phyloP scores from a whole-genome alignment of 257 asterid genomes.

The Orobanche coerulescens region DNA sequence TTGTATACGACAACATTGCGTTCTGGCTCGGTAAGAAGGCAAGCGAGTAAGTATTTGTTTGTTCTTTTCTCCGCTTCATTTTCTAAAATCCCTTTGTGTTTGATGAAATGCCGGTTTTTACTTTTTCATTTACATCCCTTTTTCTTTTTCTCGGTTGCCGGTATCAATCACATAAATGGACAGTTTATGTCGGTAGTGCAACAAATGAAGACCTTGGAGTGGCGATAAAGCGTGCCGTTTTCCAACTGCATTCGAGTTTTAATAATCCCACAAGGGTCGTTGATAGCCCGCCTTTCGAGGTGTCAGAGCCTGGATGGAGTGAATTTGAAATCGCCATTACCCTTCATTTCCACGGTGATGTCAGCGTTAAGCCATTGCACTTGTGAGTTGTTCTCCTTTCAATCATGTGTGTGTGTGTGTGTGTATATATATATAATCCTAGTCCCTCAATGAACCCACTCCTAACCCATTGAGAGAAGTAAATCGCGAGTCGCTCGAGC shows the following conservation, averaged over 20 bases:
- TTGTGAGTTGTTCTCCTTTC: constrained; percentile 53
- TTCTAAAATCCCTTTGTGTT: constrained; percentile 13
- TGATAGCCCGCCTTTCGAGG: constrained; percentile 72
- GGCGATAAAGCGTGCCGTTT: constrained; percentile 70
- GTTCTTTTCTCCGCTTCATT: neutral
- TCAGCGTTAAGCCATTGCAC: constrained; percentile 72
- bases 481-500: too few relatives aligned
- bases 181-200: constrained; percentile 79
- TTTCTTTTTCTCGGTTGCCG: constrained; percentile 33
- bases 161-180: constrained; percentile 83
- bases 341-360: constrained; percentile 71
- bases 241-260: constrained; percentile 89
- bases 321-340: constrained; percentile 90
- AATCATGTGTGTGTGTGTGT: neutral
- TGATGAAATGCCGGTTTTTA: constrained; percentile 24
- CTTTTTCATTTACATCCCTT: neutral
- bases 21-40: constrained; percentile 99
- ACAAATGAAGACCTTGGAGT: constrained; percentile 84
- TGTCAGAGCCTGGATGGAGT: constrained; percentile 94
- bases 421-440: neutral
- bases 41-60: constrained; percentile 58
- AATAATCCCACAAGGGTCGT: constrained; percentile 74
- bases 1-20: constrained; percentile 84
- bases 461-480: too few relatives aligned
- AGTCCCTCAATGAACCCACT: too few relatives aligned